A percentile compares a stretch with the other conserved stretches of the same genome.
phyloP scores from a whole-genome alignment of 2,329 filamentous ascomycete genomes.

The Xylaria sp. region DNA sequence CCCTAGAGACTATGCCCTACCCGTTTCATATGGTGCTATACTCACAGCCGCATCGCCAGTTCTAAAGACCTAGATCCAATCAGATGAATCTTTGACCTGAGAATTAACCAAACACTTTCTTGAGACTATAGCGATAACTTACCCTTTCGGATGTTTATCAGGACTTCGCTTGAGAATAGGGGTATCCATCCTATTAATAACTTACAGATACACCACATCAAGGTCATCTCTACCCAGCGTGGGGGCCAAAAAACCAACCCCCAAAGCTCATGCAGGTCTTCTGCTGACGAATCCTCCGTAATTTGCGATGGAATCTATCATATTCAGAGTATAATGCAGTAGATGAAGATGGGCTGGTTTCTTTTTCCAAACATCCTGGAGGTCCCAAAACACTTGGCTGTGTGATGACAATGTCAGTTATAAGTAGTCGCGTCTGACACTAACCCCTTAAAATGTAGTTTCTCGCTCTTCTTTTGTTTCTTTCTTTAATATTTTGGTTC shows the following conservation, averaged over 20 bases:
- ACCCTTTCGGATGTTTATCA: neutral
- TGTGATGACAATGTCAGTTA: neutral
- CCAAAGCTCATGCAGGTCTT: neutral
- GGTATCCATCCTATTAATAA: neutral
- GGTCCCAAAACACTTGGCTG: neutral
- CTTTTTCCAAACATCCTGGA: neutral
- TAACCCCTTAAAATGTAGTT: neutral
- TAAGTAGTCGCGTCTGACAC: too few relatives aligned
- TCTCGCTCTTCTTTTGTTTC: neutral
- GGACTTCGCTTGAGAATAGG: neutral
- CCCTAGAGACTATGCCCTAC: neutral
- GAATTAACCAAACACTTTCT: neutral
- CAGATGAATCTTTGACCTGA: neutral
- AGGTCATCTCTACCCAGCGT: neutral
- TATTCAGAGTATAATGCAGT: neutral
- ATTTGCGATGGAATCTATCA: neutral
- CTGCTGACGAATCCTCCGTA: neutral
- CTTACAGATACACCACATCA: neutral
- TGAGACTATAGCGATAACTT: neutral
- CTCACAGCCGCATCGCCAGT: neutral
- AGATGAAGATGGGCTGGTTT: neutral
- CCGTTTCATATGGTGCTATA: neutral
- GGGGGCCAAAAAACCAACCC: neutral
- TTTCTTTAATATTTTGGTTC: neutral
- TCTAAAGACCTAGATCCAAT: neutral